Evolutionary conservation across 2,329 filamentous ascomycete genomes (phyloP).

Genomic region (Ascocoryne sarcoides): DNA sequence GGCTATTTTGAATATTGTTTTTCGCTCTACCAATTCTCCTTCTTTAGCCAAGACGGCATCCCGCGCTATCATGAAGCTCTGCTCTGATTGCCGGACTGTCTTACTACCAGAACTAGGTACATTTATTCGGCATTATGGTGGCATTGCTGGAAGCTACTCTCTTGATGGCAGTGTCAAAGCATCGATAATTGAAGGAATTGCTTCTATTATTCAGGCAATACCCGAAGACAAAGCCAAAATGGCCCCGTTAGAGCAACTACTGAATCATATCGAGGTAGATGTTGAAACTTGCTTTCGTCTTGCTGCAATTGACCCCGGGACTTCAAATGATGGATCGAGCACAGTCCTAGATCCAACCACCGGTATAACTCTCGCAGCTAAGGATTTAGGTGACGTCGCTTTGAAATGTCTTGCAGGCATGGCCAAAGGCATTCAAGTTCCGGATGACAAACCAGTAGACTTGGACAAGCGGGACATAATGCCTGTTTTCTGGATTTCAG

Average conservation of each 20-base stretch:
- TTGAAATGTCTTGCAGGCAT: slow-evolving; percentile 62
- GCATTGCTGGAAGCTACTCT: slow-evolving; percentile 48
- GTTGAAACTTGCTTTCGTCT: slow-evolving; percentile 34
- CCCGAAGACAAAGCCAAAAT: slow-evolving; percentile 47
- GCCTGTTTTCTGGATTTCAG: slow-evolving; percentile 40
- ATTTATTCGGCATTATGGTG: slow-evolving; percentile 64
- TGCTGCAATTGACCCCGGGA: not conserved
- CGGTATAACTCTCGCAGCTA: slow-evolving; percentile 14
- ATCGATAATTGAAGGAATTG: slow-evolving; percentile 63
- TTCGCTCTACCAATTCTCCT: slow-evolving; percentile 56
- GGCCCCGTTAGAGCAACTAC: slow-evolving; percentile 45
- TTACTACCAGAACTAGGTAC: slow-evolving; percentile 58
- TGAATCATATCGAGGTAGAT: slow-evolving; percentile 55
- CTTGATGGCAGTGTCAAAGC: slow-evolving; percentile 65
- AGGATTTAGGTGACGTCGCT: slow-evolving; percentile 35
- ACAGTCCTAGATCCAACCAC: slow-evolving; percentile 12
- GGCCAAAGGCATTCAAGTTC: slow-evolving; percentile 63
- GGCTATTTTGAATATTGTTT: slow-evolving; percentile 64
- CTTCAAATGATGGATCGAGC: not conserved
- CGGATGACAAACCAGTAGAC: slow-evolving; percentile 58
- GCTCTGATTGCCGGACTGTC: slow-evolving; percentile 63
- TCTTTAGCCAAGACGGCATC: slow-evolving; percentile 60
- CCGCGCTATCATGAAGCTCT: slow-evolving; percentile 64
- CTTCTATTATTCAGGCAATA: slow-evolving; percentile 66
- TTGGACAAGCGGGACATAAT: slow-evolving; percentile 43